Evolutionary conservation across 148 eudicot species (phyloP).

Genomic region (Rhododendron molle): DNA sequence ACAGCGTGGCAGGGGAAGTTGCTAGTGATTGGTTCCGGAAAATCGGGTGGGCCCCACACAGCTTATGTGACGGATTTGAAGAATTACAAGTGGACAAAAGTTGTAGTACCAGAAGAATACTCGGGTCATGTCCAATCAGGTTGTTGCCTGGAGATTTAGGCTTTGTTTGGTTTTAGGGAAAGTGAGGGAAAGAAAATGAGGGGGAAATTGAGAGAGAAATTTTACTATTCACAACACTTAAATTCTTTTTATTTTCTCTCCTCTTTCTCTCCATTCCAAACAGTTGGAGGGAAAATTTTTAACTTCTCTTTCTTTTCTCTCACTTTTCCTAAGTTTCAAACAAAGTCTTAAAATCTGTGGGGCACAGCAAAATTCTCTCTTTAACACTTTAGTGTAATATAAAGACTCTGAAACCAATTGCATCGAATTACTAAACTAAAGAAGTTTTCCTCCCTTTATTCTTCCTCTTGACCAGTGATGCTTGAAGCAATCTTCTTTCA

Average conservation of each 20-base stretch:
- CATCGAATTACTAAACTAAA: too few species aligned
- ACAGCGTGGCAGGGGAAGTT: slow-evolving; percentile 40
- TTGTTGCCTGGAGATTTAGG: slow-evolving; percentile 56
- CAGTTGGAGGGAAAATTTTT: too few species aligned
- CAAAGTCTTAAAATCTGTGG: slow-evolving; percentile 16
- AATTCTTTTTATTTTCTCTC: too few species aligned
- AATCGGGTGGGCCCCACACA: slow-evolving; percentile 32
- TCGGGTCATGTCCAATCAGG: slow-evolving; percentile 75
- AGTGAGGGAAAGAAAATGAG: too few species aligned
- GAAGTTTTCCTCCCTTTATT: background rate
- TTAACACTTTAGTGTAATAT: background rate
- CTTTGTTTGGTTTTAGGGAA: too few species aligned
- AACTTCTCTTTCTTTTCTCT: too few species aligned
- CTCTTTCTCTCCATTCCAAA: too few species aligned
- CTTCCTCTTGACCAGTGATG: too few species aligned
- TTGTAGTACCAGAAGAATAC: slow-evolving; percentile 35
- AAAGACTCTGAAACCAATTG: too few species aligned
- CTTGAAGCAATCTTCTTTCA: background rate
- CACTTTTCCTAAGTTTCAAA: too few species aligned
- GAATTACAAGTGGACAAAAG: slow-evolving; percentile 39
- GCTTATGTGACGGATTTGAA: slow-evolving; percentile 47
- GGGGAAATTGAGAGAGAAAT: too few species aligned
- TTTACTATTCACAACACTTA: too few species aligned
- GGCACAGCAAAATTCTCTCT: background rate
- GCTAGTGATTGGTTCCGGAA: slow-evolving; percentile 44